These are phyloP conservation scores for Starmerella floris DNA, from an alignment of 805 yeast genomes.

Conservation along the genomic window DNA sequence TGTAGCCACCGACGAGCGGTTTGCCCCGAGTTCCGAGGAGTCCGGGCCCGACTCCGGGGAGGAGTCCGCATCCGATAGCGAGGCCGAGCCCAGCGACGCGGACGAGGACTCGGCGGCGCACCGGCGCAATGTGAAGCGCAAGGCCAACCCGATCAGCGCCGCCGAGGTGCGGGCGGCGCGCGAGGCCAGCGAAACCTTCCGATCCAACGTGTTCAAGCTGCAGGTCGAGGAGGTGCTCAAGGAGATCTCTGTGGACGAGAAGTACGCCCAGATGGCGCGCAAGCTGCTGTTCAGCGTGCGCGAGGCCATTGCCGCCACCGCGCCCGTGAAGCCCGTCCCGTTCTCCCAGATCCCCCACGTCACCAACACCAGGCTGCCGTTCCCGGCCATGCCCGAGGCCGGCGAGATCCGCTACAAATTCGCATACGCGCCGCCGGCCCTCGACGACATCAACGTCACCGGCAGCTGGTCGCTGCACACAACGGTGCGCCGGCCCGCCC, in stretches of 20 bases:
- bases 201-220: conserved; percentile 85
- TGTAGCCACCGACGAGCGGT: too few relatives aligned
- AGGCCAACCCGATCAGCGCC: conserved; percentile 8
- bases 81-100: too few relatives aligned
- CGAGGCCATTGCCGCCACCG: conserved; percentile 33
- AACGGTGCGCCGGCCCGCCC: conserved; percentile 48
- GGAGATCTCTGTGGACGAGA: conserved; percentile 64
- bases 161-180: conserved; percentile 84
- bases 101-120: too few relatives aligned
- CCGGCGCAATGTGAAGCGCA: not conserved
- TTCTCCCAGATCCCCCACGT: conserved; percentile 3
- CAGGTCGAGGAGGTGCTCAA: conserved; percentile 83
- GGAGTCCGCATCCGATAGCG: too few relatives aligned
- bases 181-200: conserved; percentile 87
- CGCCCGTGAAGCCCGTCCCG: conserved; percentile 8
- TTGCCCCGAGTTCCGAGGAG: too few relatives aligned
- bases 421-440: conserved; percentile 50
- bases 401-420: conserved; percentile 44
- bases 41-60: too few relatives aligned
- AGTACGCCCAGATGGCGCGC: conserved; percentile 51
- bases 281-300: conserved; percentile 41
- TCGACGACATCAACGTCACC: conserved; percentile 50
- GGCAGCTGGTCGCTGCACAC: conserved; percentile 87
- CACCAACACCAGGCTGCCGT: conserved; percentile 42
- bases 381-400: conserved; percentile 31